Evolutionary conservation across 495 filamentous ascomycete species (phyloP).

Genomic region (Neurospora sp.): DNA sequence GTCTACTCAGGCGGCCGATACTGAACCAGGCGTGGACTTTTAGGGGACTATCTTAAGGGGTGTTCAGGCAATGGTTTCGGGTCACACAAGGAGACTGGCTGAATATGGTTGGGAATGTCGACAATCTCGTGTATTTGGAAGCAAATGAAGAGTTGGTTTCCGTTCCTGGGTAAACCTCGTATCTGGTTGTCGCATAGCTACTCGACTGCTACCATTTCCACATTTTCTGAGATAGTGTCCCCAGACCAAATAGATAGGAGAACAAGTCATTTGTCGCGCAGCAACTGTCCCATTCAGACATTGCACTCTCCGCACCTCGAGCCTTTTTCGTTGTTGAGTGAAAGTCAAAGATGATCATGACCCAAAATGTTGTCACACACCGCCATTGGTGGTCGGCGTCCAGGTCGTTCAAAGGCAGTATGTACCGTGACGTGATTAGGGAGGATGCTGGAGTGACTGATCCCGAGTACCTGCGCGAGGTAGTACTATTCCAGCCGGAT

Average conservation of each 20-base stretch:
- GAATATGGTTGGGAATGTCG: neutral
- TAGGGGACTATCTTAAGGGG: neutral
- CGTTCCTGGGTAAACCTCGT: neutral
- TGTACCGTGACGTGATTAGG: neutral
- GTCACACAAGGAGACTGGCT: neutral
- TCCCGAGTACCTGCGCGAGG: neutral
- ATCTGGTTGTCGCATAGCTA: neutral
- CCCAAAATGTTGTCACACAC: neutral
- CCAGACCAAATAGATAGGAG: neutral
- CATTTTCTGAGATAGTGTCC: neutral
- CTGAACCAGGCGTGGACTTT: neutral
- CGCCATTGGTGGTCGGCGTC: neutral
- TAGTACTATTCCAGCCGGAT: neutral
- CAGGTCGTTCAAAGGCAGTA: neutral
- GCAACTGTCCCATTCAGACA: neutral
- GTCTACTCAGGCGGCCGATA: neutral
- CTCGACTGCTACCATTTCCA: neutral
- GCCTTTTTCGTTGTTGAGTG: neutral
- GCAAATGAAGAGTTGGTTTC: neutral
- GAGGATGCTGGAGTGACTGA: neutral
- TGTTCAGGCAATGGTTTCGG: neutral
- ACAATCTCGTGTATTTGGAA: neutral
- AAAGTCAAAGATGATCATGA: neutral
- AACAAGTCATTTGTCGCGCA: neutral
- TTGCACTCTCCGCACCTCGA: neutral